Base-by-base conservation (phyloP, 257 asterid species). In the Ballota nigra region DNA sequence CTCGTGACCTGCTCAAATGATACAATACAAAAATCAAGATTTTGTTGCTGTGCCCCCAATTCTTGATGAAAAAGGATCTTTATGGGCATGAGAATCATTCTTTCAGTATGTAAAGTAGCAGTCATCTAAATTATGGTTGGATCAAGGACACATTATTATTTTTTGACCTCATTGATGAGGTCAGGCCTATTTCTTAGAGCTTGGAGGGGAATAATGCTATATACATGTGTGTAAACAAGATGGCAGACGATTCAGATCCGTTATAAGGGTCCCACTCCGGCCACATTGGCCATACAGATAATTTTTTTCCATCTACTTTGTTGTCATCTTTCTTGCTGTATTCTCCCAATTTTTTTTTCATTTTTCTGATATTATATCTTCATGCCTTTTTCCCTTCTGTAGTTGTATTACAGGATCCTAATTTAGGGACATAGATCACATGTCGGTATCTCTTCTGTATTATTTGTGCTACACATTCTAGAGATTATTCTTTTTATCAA, bases 41-140 rank as follows among this genome's bases (percentile, higher is more conserved):
- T 68, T n/a, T n/a, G n/a, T n/a, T n/a, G n/a, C n/a, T n/a, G n/a
- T n/a, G n/a, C n/a, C n/a, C n/a, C n/a, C n/a, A n/a, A n/a, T n/a
- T 72, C 65, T 52, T 75, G 71, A 71, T 72, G 19, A 9, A 34
- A 51, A 62, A 71, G 12, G 16, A 36, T 15, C 16, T 33, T 18
- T 62, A 65, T 74, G 81, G 85, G 79, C 74, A 53, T 72, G 82
- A 59, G 81, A 83, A 79, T 77, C 81, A 80, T 87, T 88, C 84
- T 78, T 85, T 73, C 69, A 78, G 76, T 82, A 77, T 85, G 91
- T 88, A 82, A 74, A 80, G 87, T 79, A 82, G 83, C 74, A 73
- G 45, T 66, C 79, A 16, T 73, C 86, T 77, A 43, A 81, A 70
- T 67, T 71, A 76, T 78, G 74, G 69, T 75, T 73, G 84, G 81